Percentiles rank a stretch among this genome's conserved stretches.
Conservation (phyloP, 1,139 yeast genomes). For the Diutina catenulata region DNA sequence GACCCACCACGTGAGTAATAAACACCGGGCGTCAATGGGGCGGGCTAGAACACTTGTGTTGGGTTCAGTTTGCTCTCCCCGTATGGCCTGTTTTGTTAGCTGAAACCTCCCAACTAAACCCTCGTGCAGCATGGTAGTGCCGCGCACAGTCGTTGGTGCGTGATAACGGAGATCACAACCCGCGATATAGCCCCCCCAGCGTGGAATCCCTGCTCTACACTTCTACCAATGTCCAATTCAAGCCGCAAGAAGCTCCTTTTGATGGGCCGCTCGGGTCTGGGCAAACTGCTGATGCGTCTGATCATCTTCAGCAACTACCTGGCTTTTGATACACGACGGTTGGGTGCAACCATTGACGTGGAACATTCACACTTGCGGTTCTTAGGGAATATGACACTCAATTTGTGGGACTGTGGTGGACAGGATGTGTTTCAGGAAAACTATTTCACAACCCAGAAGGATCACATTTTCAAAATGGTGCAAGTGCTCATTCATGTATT, state of each 20-base stretch:
- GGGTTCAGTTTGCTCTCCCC: too few species aligned
- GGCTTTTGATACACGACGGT: slow-evolving; percentile 88
- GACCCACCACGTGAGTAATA: too few species aligned
- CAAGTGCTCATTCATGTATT: slow-evolving; percentile 96
- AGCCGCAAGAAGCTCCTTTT: slow-evolving; percentile 28
- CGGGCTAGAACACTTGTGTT: too few species aligned
- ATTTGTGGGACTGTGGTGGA: slow-evolving; percentile 98
- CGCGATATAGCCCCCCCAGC: too few species aligned
- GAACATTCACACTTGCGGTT: slow-evolving; percentile 92
- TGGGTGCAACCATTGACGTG: slow-evolving; percentile 96
- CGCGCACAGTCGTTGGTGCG: too few species aligned
- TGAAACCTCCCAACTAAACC: too few species aligned
- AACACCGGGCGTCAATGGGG: too few species aligned
- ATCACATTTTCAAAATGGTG: slow-evolving; percentile 89
- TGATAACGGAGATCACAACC: too few species aligned
- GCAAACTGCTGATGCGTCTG: slow-evolving; percentile 94
- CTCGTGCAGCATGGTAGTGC: too few species aligned
- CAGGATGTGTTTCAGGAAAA: slow-evolving; percentile 77
- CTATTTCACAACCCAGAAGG: slow-evolving; percentile 54
- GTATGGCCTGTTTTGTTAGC: too few species aligned
- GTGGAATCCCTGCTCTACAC: too few species aligned
- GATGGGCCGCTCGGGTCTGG: slow-evolving; percentile 94
- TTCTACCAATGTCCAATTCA: slow-evolving; percentile 10
- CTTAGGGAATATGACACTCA: slow-evolving; percentile 88
- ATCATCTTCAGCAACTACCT: slow-evolving; percentile 91